Percentiles rank a stretch among this genome's conserved stretches.
phyloP scores from a whole-genome alignment of 495 filamentous ascomycete species.

The Durotheca rogersii region DNA sequence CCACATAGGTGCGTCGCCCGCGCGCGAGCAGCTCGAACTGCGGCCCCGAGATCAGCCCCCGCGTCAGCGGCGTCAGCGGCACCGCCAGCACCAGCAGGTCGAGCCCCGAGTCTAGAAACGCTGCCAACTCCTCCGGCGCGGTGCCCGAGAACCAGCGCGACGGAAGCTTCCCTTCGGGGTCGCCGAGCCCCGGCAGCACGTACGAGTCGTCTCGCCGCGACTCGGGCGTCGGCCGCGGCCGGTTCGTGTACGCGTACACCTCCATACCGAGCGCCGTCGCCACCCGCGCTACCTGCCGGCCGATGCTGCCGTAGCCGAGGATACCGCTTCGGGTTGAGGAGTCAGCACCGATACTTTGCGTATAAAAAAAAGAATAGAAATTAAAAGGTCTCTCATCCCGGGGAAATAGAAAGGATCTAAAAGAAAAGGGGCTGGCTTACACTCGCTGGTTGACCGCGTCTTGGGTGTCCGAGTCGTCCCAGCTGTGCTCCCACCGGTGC shows the following conservation, averaged over 20 bases:
- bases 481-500: slow-evolving; percentile 49
- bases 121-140: slow-evolving; percentile 57
- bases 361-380: no score
- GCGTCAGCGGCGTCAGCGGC: slow-evolving; percentile 69
- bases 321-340: slow-evolving; percentile 62
- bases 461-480: slow-evolving; percentile 36
- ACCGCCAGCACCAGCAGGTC: slow-evolving; percentile 75
- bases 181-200: slow-evolving; percentile 73
- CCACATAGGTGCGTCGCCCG: slow-evolving; percentile 59
- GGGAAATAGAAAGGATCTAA: no score
- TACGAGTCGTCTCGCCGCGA: slow-evolving; percentile 64
- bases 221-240: slow-evolving; percentile 54
- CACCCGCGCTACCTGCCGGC: slow-evolving; percentile 70
- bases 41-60: slow-evolving; percentile 58
- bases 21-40: slow-evolving; percentile 65
- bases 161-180: slow-evolving; percentile 71
- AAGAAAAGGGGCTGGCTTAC: no score
- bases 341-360: background rate
- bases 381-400: no score
- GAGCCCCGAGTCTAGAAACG: slow-evolving; percentile 68
- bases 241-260: slow-evolving; percentile 78
- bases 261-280: slow-evolving; percentile 74
- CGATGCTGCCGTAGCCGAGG: slow-evolving; percentile 83
- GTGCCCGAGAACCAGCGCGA: slow-evolving; percentile 71
- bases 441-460: slow-evolving; percentile 50